A percentile compares a stretch with the other conserved stretches of the same genome.
These are phyloP conservation scores for Chimonanthus praecox DNA, from an alignment of 164 flowering plant species.

Conservation along the genomic window DNA sequence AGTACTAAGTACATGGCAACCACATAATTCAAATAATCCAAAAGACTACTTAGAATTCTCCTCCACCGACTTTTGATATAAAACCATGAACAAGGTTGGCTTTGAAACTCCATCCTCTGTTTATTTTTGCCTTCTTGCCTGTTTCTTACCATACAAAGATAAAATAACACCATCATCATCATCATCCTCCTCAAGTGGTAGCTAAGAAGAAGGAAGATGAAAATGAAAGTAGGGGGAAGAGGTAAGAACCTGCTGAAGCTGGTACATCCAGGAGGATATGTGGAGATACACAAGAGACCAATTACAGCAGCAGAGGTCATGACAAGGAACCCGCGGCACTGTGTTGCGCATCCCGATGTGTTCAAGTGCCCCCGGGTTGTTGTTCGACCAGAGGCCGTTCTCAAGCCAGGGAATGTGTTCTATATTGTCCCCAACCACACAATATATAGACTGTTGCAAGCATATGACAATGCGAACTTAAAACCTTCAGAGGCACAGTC, in stretches of 20 bases:
- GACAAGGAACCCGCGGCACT: slow-evolving; percentile 54
- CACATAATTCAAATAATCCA: too few relatives aligned
- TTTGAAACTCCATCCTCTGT: too few relatives aligned
- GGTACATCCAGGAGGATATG: slow-evolving; percentile 43
- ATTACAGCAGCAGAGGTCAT: slow-evolving; percentile 42
- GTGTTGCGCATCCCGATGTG: slow-evolving; percentile 54
- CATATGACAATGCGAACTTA: not conserved
- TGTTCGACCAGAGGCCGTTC: slow-evolving; percentile 45
- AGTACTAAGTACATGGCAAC: too few relatives aligned
- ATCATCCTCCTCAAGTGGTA: too few relatives aligned
- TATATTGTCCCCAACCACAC: slow-evolving; percentile 49
- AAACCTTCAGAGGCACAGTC: too few relatives aligned
- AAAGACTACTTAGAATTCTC: too few relatives aligned
- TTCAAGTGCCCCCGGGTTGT: slow-evolving; percentile 59
- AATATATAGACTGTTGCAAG: slow-evolving; percentile 29
- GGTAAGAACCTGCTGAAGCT: slow-evolving; percentile 39
- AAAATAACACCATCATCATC: too few relatives aligned
- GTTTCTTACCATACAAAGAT: too few relatives aligned
- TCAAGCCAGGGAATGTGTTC: slow-evolving; percentile 43
- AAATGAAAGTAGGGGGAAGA: slow-evolving; percentile 13
- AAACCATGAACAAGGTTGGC: too few relatives aligned
- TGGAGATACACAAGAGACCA: slow-evolving; percentile 37
- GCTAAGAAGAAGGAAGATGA: too few relatives aligned
- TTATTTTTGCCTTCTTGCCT: too few relatives aligned
- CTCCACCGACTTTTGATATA: too few relatives aligned